These are phyloP conservation scores for Ilyonectria robusta DNA, from an alignment of 2,329 filamentous ascomycete genomes.

Conservation along the genomic window DNA sequence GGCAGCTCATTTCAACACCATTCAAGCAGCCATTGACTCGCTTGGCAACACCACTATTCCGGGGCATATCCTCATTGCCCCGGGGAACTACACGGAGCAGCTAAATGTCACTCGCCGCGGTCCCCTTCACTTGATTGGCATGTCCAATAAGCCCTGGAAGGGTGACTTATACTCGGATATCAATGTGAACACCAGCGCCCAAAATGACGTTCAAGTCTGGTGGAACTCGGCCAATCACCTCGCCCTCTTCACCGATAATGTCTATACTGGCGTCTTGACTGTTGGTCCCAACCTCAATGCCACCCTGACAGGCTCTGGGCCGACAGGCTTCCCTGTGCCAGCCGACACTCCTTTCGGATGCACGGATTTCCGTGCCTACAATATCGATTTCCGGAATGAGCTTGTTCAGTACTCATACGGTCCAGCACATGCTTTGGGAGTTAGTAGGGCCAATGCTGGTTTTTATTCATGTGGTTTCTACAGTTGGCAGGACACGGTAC, in stretches of 20 bases:
- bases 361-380: conserved; percentile 74
- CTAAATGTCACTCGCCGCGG: conserved; percentile 74
- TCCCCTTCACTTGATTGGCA: conserved; percentile 72
- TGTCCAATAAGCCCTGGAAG: conserved; percentile 55
- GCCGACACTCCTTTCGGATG: conserved; percentile 74
- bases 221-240: conserved; percentile 69
- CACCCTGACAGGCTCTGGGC: conserved; percentile 71
- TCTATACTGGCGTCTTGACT: conserved; percentile 72
- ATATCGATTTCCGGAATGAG: conserved; percentile 75
- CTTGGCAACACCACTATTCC: conserved; percentile 41
- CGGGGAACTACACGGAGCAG: conserved; percentile 74
- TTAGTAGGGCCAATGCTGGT: conserved; percentile 74
- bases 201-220: conserved; percentile 67
- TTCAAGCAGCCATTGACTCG: conserved; percentile 57
- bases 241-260: conserved; percentile 66
- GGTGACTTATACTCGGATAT: conserved; percentile 55
- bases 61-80: conserved; percentile 66
- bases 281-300: conserved; percentile 75
- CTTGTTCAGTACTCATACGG: conserved; percentile 65
- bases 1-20: conserved; percentile 53
- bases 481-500: conserved; percentile 76
- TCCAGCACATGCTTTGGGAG: conserved; percentile 70
- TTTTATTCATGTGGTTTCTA: conserved; percentile 78
- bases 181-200: conserved; percentile 54
- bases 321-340: conserved; percentile 73